Percentiles rank a stretch among this genome's conserved stretches.
Conservation (phyloP, 805 yeast species). For the Myxozyma neotropica region DNA sequence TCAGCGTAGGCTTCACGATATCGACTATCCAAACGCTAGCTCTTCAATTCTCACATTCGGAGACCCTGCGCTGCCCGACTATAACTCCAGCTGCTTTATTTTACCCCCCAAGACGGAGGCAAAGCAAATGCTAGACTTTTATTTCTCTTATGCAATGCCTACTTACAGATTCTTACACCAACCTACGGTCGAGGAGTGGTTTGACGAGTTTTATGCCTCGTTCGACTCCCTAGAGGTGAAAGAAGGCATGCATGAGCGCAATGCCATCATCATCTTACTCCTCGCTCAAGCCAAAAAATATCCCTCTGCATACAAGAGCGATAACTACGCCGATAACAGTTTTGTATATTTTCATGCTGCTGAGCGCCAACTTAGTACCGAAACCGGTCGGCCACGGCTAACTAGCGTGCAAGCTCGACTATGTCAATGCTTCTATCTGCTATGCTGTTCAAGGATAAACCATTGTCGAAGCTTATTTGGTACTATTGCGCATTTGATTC, state of each 20-base stretch:
- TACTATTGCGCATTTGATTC: conserved; percentile 27
- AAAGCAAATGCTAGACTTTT: conserved; percentile 14
- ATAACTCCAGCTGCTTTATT: conserved; percentile 10
- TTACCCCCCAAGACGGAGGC: conserved; percentile 24
- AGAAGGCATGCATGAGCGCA: conserved; percentile 19
- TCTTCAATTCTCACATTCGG: conserved; percentile 28
- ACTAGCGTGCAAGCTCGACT: conserved; percentile 28
- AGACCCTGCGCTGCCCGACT: conserved; percentile 22
- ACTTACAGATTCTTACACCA: conserved; percentile 28
- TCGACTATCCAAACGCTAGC: neutral
- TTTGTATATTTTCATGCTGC: conserved; percentile 24
- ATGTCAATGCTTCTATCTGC: conserved; percentile 25
- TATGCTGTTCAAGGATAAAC: conserved; percentile 29
- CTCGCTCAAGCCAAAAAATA: conserved; percentile 26
- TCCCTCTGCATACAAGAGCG: conserved; percentile 1
- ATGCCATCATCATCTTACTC: conserved; percentile 21
- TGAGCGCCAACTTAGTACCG: conserved; percentile 18
- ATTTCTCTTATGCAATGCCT: conserved; percentile 31
- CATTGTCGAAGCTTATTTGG: conserved; percentile 30
- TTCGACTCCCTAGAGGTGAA: conserved; percentile 9
- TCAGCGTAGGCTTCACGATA: conserved; percentile 17
- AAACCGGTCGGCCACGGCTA: conserved; percentile 24
- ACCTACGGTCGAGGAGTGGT: conserved; percentile 22
- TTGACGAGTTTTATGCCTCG: conserved; percentile 24
- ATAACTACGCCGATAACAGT: conserved; percentile 10